Percentiles rank a stretch among this genome's conserved stretches.
Evolutionary conservation across 768 basidiomycete species (phyloP).

Genomic region (Hericium alpestre): DNA sequence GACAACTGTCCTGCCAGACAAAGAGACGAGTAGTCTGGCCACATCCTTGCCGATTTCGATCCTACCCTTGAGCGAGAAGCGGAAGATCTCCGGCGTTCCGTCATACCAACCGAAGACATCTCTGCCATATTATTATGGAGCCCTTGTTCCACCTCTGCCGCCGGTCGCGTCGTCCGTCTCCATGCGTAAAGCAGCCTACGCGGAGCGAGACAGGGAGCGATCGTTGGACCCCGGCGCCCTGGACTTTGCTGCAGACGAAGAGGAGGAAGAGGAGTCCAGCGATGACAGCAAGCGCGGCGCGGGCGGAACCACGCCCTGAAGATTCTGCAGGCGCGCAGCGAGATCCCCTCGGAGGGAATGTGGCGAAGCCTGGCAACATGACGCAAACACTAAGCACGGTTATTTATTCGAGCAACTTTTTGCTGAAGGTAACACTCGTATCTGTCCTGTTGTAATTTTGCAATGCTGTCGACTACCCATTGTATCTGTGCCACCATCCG

Average conservation of each 20-base stretch:
- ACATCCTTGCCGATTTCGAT: slow-evolving; percentile 60
- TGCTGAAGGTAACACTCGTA: slow-evolving; percentile 21
- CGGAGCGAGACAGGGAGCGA: slow-evolving; percentile 55
- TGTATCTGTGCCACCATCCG: background rate
- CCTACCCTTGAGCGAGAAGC: slow-evolving; percentile 20
- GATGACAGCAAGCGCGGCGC: slow-evolving; percentile 24
- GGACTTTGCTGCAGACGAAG: slow-evolving; percentile 44
- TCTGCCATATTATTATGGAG: slow-evolving; percentile 27
- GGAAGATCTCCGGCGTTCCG: slow-evolving; percentile 34
- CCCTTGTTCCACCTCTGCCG: slow-evolving; percentile 17
- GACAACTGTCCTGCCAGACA: too few species aligned
- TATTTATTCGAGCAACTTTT: slow-evolving; percentile 5
- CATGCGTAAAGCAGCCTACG: slow-evolving; percentile 52
- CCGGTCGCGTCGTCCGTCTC: slow-evolving; percentile 33
- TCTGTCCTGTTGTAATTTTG: slow-evolving; percentile 20
- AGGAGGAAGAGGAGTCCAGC: slow-evolving; percentile 36
- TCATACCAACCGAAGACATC: slow-evolving; percentile 48
- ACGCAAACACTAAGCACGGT: background rate
- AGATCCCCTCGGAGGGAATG: slow-evolving; percentile 64
- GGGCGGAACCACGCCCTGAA: slow-evolving; percentile 51
- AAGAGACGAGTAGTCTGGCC: slow-evolving; percentile 21
- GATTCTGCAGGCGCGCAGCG: slow-evolving; percentile 61
- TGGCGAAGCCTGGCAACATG: slow-evolving; percentile 64
- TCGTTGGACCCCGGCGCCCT: slow-evolving; percentile 60
- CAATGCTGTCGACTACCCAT: slow-evolving; percentile 13